Percentiles rank a stretch among this genome's conserved stretches.
Conservation (phyloP, 1,284 basidiomycete species). For the Mycosarcoma mackinlayi region DNA sequence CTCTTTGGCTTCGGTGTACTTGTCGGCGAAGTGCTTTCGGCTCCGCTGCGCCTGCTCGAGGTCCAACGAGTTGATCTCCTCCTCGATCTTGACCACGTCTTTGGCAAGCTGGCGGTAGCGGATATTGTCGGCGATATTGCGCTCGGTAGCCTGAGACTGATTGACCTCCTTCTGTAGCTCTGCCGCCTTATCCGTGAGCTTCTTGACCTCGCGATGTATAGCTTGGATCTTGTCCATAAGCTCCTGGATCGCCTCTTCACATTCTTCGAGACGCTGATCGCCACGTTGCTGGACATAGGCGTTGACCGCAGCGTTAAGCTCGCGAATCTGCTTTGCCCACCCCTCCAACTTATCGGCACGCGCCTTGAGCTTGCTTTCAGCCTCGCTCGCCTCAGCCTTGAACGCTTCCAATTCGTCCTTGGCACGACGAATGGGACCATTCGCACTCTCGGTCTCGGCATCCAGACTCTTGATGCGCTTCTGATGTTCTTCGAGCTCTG, state of each 20-base stretch:
- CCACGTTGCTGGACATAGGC: slow-evolving; percentile 49
- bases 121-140: slow-evolving; percentile 86
- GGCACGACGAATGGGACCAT: slow-evolving; percentile 77
- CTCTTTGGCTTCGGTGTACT: slow-evolving; percentile 78
- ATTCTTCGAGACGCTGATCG: slow-evolving; percentile 45
- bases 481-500: slow-evolving; percentile 71
- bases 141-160: slow-evolving; percentile 68
- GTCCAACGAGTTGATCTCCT: slow-evolving; percentile 74
- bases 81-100: slow-evolving; percentile 77
- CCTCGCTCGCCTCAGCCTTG: slow-evolving; percentile 73
- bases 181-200: slow-evolving; percentile 44
- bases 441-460: slow-evolving; percentile 74
- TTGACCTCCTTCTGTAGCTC: slow-evolving; percentile 67
- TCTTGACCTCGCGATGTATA: slow-evolving; percentile 40
- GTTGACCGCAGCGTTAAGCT: slow-evolving; percentile 38
- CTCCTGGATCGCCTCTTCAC: slow-evolving; percentile 53
- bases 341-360: slow-evolving; percentile 35
- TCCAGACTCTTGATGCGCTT: slow-evolving; percentile 71
- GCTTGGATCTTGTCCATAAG: slow-evolving; percentile 55
- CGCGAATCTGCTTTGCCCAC: slow-evolving; percentile 54
- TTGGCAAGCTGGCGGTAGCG: slow-evolving; percentile 78
- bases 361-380: slow-evolving; percentile 73
- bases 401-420: slow-evolving; percentile 74
- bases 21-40: slow-evolving; percentile 81
- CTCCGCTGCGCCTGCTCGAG: slow-evolving; percentile 52